phyloP scores from a whole-genome alignment of 352 stramenopile species.

The Pythium apleroticum region DNA sequence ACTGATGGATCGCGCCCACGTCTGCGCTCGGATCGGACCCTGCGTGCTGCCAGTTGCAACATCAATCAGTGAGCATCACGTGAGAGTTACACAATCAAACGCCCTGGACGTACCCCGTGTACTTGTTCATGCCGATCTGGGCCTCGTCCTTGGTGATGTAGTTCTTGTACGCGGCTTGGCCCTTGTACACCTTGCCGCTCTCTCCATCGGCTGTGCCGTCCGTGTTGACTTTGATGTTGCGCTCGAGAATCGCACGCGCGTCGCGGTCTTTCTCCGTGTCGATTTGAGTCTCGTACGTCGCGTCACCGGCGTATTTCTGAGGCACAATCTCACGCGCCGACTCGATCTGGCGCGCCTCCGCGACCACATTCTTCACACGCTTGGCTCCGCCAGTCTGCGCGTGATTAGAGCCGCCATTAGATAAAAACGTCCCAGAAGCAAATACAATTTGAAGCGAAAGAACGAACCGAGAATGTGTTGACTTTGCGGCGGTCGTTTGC shows the following conservation, averaged over 20 bases:
- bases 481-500: conserved; percentile 38
- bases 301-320: conserved; percentile 76
- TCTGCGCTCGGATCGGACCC: conserved; percentile 94
- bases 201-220: conserved; percentile 65
- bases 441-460: background rate
- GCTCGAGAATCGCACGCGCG: conserved; percentile 74
- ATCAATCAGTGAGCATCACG: background rate
- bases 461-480: conserved; percentile 61
- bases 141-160: conserved; percentile 88
- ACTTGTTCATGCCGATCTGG: conserved; percentile 89
- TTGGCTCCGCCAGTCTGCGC: conserved; percentile 54
- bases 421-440: background rate
- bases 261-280: conserved; percentile 80
- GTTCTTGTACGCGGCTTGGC: conserved; percentile 85
- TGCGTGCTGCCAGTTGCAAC: conserved; percentile 60
- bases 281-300: conserved; percentile 84
- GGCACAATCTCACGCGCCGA: conserved; percentile 77
- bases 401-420: background rate
- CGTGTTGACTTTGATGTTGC: conserved; percentile 70
- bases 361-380: conserved; percentile 58
- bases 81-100: background rate
- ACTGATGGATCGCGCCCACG: conserved; percentile 93
- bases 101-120: conserved; percentile 58
- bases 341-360: conserved; percentile 51
- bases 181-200: conserved; percentile 82